Conservation (phyloP, 1,284 basidiomycete species). For the Golubevia sp. region DNA sequence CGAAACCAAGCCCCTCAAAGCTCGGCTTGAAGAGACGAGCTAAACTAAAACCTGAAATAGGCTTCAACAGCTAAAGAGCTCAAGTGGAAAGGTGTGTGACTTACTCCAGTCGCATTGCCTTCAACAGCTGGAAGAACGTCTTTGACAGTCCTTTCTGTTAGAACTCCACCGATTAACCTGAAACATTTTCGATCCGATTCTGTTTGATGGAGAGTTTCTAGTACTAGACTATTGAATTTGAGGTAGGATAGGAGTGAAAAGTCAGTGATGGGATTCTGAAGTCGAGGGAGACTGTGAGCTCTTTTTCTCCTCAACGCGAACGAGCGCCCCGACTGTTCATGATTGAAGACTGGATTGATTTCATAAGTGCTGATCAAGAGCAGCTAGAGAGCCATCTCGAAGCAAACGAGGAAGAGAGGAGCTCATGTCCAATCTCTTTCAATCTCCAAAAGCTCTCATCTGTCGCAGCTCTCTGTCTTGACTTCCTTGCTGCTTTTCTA, state of each 20-base stretch:
- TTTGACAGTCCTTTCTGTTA: constrained; percentile 93
- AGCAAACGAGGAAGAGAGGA: no score
- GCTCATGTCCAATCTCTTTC: no score
- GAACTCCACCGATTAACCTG: constrained; percentile 89
- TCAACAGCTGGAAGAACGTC: constrained; percentile 82
- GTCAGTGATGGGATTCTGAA: neutral
- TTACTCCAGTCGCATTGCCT: constrained; percentile 49
- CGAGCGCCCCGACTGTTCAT: neutral
- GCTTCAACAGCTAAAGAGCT: neutral
- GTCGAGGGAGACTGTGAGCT: no score
- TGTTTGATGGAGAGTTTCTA: constrained; percentile 80
- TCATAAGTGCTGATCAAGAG: no score
- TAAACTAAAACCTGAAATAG: neutral
- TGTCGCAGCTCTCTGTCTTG: neutral
- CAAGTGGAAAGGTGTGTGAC: no score
- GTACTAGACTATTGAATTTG: constrained; percentile 73
- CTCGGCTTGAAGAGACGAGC: neutral
- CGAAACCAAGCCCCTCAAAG: neutral
- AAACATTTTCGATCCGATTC: constrained; percentile 94
- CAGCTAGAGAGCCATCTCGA: no score
- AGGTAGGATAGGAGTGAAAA: neutral
- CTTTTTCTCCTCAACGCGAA: neutral
- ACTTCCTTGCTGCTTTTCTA: no score
- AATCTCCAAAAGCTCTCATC: neutral
- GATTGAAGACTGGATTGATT: no score